phyloP scores from a whole-genome alignment of 1,139 yeast genomes.

The Ogataea hybrid region DNA sequence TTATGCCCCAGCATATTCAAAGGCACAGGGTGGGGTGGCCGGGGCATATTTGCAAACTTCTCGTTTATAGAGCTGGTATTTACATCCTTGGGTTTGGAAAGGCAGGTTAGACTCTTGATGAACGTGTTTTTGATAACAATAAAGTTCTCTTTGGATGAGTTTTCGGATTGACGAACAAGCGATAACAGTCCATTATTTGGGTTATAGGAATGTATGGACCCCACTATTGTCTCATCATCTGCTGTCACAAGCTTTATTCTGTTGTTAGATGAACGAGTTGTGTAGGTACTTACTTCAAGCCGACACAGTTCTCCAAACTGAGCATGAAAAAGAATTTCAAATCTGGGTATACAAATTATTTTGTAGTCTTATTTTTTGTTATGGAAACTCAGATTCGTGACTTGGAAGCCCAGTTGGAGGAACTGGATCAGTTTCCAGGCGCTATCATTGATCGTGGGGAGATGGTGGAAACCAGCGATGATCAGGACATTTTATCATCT shows the following conservation, averaged over 20 bases:
- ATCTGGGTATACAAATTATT: neutral
- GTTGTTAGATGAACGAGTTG: slow-evolving; percentile 1
- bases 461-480: slow-evolving; percentile 31
- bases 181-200: slow-evolving; percentile 45
- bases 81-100: slow-evolving; percentile 34
- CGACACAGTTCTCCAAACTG: slow-evolving; percentile 37
- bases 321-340: slow-evolving; percentile 27
- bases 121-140: slow-evolving; percentile 57
- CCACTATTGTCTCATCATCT: slow-evolving; percentile 55
- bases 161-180: slow-evolving; percentile 28
- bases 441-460: slow-evolving; percentile 35
- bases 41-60: slow-evolving; percentile 18
- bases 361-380: slow-evolving; percentile 2
- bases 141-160: slow-evolving; percentile 35
- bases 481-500: slow-evolving; percentile 29
- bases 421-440: slow-evolving; percentile 28
- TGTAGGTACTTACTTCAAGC: slow-evolving; percentile 28
- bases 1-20: slow-evolving; percentile 19
- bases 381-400: slow-evolving; percentile 10
- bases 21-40: slow-evolving; percentile 23
- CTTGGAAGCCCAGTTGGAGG: slow-evolving; percentile 16
- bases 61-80: slow-evolving; percentile 20
- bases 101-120: slow-evolving; percentile 51
- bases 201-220: slow-evolving; percentile 61
- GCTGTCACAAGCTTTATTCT: slow-evolving; percentile 63